Evolutionary conservation across 306 rosid species (phyloP), one percentile per base, ranked within the genome.

Genomic region (Glycyrrhiza uralensis): DNA sequence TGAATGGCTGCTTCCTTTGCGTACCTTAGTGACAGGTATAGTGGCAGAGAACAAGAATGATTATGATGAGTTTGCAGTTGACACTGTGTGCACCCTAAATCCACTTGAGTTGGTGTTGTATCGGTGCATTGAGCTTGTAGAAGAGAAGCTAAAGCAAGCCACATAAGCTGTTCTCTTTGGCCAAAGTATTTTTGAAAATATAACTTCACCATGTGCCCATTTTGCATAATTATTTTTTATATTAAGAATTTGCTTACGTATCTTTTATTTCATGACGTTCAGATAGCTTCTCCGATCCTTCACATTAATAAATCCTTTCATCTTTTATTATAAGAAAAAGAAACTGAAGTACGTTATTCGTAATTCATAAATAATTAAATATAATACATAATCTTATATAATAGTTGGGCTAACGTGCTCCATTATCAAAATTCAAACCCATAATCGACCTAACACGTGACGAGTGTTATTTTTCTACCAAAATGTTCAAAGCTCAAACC

Each of bases 41-140:
- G 30, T 71, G 77, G 51, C 83, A 15, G 84, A 71, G 77, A 83
- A 47, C 76, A 60, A 58, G 47, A 45, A 45, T 56, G 87, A 83
- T 54, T 66, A 71, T 45, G 84, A 83, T 59, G 74, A 76, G 50
- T 45, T 83, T 71, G 46, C 89, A 1, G 57, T 79, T 51, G 96
- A 88, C 76, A 69, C 79, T 14, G 49, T 69, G 13, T 91, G 96
- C 77, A 70, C 78, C 45, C 28, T 95, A 14, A 91, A 91, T 80
- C 99, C 99, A 12, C 56, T 95, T 6, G 97, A 95, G 69, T 74
- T 95, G 14, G 99, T 89, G 72, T 59, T 91, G 68, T 91, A 89
- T 76, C 91, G 90, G 2, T 91, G 99, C 77, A 88, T 95, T 64
- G 93, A 95, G 83, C 96, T 95, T 36, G 83, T 86, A 18, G 97